Conservation (phyloP, 768 basidiomycete genomes). For the Boletus bicolor region DNA sequence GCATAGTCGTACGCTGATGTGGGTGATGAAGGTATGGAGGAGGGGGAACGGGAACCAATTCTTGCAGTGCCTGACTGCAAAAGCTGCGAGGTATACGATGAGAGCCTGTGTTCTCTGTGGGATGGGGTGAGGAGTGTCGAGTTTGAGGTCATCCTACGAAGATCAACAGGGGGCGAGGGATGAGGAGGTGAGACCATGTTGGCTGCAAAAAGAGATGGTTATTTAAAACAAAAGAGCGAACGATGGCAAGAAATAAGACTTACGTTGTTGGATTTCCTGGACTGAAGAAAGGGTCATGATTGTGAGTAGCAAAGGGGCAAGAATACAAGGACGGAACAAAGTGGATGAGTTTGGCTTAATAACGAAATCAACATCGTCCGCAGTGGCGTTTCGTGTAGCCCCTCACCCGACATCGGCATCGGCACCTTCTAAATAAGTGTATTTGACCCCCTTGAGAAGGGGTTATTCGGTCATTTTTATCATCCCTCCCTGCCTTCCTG, state of each 20-base stretch:
- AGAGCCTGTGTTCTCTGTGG: conserved; percentile 37
- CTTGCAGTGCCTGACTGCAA: conserved; percentile 41
- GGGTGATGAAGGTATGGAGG: conserved; percentile 76
- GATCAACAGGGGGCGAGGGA: conserved; percentile 40
- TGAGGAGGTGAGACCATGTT: conserved; percentile 17
- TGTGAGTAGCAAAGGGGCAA: not conserved
- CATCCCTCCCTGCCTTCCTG: not conserved
- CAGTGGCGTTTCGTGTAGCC: conserved; percentile 16
- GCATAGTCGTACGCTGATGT: conserved; percentile 62
- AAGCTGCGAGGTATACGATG: conserved; percentile 47
- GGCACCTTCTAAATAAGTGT: not conserved
- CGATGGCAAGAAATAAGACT: not conserved
- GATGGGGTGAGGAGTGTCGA: conserved; percentile 41
- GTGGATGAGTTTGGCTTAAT: conserved; percentile 19
- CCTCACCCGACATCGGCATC: not conserved
- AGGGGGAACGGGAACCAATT: conserved; percentile 62
- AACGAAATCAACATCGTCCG: conserved; percentile 12
- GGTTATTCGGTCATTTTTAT: not conserved
- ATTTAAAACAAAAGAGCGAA: not conserved
- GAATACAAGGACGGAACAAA: conserved; percentile 8
- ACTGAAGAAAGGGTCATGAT: conserved; percentile 13
- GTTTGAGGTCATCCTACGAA: conserved; percentile 56
- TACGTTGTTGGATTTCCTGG: conserved; percentile 22
- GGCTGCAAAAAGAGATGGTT: conserved; percentile 9
- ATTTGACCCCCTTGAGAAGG: conserved; percentile 1